Evolutionary conservation across 2,329 filamentous ascomycete genomes (phyloP), one percentile per base, ranked within the genome.

Genomic region (Lasiodiplodia hormozganensis): DNA sequence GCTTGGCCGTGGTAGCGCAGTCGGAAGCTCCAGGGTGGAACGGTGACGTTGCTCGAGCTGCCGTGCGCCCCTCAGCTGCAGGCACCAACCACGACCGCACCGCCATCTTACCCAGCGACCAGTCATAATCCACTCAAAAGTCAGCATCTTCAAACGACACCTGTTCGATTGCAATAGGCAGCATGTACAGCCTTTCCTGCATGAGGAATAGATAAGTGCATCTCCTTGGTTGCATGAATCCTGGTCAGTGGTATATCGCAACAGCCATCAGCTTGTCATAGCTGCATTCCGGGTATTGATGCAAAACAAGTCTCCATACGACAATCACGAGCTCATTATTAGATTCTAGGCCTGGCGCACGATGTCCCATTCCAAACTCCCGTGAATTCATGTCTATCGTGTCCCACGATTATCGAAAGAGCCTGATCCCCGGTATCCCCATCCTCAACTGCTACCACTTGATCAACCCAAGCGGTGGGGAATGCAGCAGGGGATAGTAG

Each of bases 351-450:
- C 8, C 14, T 21, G 18, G n/a, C 18, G 43, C 58, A 23, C 49
- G 21, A 38, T 6, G 12, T 64, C 60, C 60, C 60, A 25, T 52
- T 47, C 52, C 47, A 64, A 64, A 64, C 60, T 64, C 60, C 62
- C 62, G 51, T 65, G 28, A 56, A 65, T 65, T 65, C 62, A 65
- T 65, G 52, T 65, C 62, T 65, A 65, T 65, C 62, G 62, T 65
- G 62, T 56, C 49, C 43, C 25, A 38, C 62, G 21, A 56, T 51
- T 52, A 21, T 31, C 52, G 62, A 34, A 64, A 49, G 28, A 31
- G 25, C 60, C 43, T 21, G 34, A 25, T 57, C 16, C 51, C 49
- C 34, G 31, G 23, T 11, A 43, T 3, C 31, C 51, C 62, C 49
- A n/a, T 51, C n/a, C 34, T 64, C 36, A 52, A 52, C 34, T 43